Evolutionary conservation across 345 rosid genomes (phyloP), one percentile per base, ranked within the genome.

Genomic region (Syzygium oleosum): DNA sequence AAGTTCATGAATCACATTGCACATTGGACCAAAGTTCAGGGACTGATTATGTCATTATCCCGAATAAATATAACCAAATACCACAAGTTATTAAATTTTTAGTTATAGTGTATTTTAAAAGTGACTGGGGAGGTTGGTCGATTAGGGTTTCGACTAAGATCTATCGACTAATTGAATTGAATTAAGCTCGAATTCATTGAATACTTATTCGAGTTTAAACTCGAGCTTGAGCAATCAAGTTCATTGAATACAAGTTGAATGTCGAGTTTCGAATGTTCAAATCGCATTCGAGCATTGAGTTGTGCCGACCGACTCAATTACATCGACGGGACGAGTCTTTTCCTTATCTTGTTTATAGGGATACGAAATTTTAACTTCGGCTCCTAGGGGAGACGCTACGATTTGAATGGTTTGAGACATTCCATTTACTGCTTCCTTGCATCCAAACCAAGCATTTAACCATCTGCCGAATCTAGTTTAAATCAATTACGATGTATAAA

Each of bases 201-300:
- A 31, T 38, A 65, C 78, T 65, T 31, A 8, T 16, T 31, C 12
- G 1, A 65, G 43, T 65, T 31, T 9, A 19, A 31, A 3, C 3
- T 16, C 2, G 0, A 12, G 38, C 58, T 31, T 65, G 43, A 31
- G 9, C 31, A 65, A 65, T 65, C 78, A 65, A 65, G 78, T 65
- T 65, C 22, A 0, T 0, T 65, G 1, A 7, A 65, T 68, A 31
- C 8, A 9, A 68, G 12, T 17, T 4, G 5, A 29, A 29, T 29
- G 0, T 29, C 10, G 1, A 65, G 34, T 29, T 68, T 31, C 1
- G 0, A 31, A 16, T 31, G 22, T 68, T 16, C 1, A 1, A 31
- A 65, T 31, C 23, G 0, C 16, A 0, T 11, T 65, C 21, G 6
- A 68, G 12, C 4, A 16, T 31, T 68, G 79, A 31, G 31, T 12